Conservation (phyloP, 768 basidiomycete species). For the Suillus discolor region DNA sequence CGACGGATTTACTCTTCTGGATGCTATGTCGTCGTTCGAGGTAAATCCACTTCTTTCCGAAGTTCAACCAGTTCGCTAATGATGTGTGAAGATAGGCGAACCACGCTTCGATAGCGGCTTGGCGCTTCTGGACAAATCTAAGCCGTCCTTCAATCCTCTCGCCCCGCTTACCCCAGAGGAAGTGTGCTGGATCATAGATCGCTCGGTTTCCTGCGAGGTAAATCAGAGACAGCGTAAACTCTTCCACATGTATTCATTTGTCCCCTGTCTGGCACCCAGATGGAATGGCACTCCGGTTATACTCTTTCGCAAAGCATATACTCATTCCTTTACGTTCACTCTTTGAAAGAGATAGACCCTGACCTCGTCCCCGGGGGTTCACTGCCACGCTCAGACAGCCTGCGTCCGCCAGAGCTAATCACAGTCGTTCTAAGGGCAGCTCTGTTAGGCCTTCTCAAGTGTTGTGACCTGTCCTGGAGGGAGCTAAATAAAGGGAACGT, state of each 20-base stretch:
- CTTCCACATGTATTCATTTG: constrained; percentile 18
- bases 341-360: constrained; percentile 60
- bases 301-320: constrained; percentile 86
- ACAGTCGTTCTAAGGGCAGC: constrained; percentile 69
- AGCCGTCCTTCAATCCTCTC: constrained; percentile 63
- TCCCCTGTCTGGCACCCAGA: constrained; percentile 45
- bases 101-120: constrained; percentile 88
- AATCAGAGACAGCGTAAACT: constrained; percentile 21
- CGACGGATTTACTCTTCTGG: constrained; percentile 72
- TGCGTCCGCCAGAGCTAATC: constrained; percentile 62
- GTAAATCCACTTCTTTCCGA: constrained; percentile 37
- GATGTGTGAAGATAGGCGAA: constrained; percentile 72
- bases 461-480: constrained; percentile 79
- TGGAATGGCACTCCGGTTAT: constrained; percentile 86
- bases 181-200: constrained; percentile 87
- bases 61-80: not conserved
- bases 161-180: constrained; percentile 72
- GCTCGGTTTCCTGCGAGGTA: constrained; percentile 79
- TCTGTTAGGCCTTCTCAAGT: constrained; percentile 73
- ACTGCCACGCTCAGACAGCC: constrained; percentile 36
- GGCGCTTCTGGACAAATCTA: constrained; percentile 41
- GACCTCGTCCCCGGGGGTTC: constrained; percentile 41
- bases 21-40: constrained; percentile 95
- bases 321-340: constrained; percentile 75
- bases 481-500: constrained; percentile 77